A percentile compares a stretch with the other conserved stretches of the same genome.
These are phyloP conservation scores for Trametes villosa DNA, from an alignment of 768 basidiomycete species.

Conservation along the genomic window DNA sequence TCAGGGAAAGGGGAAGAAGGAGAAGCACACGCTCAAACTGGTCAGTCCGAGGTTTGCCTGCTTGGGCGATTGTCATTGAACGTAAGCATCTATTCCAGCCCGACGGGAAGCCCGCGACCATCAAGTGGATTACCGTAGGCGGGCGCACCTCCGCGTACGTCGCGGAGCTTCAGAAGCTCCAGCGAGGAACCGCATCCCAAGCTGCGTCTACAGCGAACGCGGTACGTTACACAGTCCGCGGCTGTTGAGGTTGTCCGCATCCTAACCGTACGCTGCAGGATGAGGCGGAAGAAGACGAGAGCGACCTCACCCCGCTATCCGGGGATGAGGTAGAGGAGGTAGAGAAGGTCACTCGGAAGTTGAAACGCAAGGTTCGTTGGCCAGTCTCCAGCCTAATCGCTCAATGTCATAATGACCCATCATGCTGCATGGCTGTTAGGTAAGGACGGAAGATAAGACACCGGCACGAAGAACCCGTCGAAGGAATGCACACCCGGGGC, in stretches of 20 bases:
- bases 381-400: too few species aligned
- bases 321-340: slow-evolving; percentile 24
- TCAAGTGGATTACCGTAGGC: slow-evolving; percentile 76
- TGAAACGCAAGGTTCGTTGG: slow-evolving; percentile 30
- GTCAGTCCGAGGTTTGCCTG: too few species aligned
- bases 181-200: neutral
- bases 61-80: neutral
- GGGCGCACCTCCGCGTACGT: slow-evolving; percentile 80
- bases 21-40: slow-evolving; percentile 49
- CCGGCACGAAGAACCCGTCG: neutral
- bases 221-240: neutral
- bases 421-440: too few species aligned
- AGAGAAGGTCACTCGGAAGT: slow-evolving; percentile 21
- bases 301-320: slow-evolving; percentile 32
- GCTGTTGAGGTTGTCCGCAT: neutral
- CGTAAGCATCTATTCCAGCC: slow-evolving; percentile 47
- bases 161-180: slow-evolving; percentile 56
- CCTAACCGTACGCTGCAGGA: neutral
- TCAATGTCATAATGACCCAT: too few species aligned
- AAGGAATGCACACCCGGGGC: neutral
- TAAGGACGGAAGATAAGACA: slow-evolving; percentile 3
- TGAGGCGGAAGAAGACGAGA: slow-evolving; percentile 20
- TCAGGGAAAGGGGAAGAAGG: slow-evolving; percentile 68
- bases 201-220: neutral
- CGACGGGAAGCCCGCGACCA: slow-evolving; percentile 68